Evolutionary conservation across 2,329 filamentous ascomycete genomes (phyloP), one percentile per base, ranked within the genome.

Genomic region (Penicillium sp.): DNA sequence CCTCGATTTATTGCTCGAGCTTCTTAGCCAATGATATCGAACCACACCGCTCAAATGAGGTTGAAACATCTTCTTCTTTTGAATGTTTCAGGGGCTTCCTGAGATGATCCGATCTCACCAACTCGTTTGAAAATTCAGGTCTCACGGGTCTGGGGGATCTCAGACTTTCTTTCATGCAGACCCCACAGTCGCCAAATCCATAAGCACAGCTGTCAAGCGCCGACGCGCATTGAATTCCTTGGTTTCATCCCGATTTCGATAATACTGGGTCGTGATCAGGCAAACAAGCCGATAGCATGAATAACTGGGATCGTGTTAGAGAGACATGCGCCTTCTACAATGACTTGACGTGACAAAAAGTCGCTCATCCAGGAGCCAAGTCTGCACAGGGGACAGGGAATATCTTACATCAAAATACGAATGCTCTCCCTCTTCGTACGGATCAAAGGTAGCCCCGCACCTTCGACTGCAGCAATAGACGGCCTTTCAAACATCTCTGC

Each of bases 401-500:
- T 47, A 34, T 61, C 66, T 35, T 60, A 72, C 69, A 72, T 55
- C 34, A 68, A 50, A 26, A 68, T 50, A 28, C 69, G 64, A 26
- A 63, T 62, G 13, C 48, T 53, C 48, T 64, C 62, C 27, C 60
- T 50, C 7, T 45, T 57, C 36, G 60, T 58, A 18, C 56, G 52
- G 9, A 40, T 43, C 35, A 53, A 46, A 9, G 61, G 54, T 33
- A 59, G 34, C 6, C 66, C 69, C 48, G 66, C 70, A 3, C 67
- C 70, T 29, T 68, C 62, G 18, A 70, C 50, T 28, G 70, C 57
- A 9, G 67, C 62, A n/a, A 60, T 39, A 2, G 64, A 67, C 24
- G 67, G 61, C 25, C 58, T 51, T 28, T 67, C 70, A 46, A 77
- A 77, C 25, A 76, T 72, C 47, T 76, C 75, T 6, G 71, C 74